phyloP scores from a whole-genome alignment of 371 early-diverging fungal species.

The Gilbertella persicaria region DNA sequence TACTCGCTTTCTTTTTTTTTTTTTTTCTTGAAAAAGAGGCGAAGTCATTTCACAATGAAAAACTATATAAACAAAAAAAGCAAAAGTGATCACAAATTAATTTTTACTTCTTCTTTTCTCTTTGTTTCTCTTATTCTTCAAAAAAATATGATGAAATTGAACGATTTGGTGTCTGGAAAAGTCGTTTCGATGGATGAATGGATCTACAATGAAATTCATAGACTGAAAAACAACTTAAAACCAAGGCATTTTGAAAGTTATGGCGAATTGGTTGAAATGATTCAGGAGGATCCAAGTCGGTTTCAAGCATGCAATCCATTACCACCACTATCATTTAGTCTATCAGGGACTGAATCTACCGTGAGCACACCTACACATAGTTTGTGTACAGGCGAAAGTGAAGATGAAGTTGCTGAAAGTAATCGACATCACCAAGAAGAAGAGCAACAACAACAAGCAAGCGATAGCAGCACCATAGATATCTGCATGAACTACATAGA shows the following conservation, averaged over 20 bases:
- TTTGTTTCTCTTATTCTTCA: not conserved
- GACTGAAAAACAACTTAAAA: constrained; percentile 26
- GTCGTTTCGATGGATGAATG: constrained; percentile 30
- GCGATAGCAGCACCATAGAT: constrained; percentile 2
- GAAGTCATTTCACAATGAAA: not conserved
- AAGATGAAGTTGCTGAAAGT: too few relatives aligned
- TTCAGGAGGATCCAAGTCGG: constrained; percentile 28
- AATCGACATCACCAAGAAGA: too few relatives aligned
- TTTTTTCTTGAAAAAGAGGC: not conserved
- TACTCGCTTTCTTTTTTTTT: not conserved
- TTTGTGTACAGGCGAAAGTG: not conserved
- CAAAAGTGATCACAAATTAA: not conserved
- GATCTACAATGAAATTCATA: constrained; percentile 34
- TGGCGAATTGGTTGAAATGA: constrained; percentile 29
- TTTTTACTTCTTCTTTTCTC: constrained; percentile 1
- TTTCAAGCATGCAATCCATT: constrained; percentile 10
- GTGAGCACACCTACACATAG: not conserved
- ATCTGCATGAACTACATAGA: constrained; percentile 8
- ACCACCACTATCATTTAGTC: not conserved
- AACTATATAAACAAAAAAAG: not conserved
- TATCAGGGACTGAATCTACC: not conserved
- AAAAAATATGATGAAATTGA: constrained; percentile 8
- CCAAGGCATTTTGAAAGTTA: constrained; percentile 40
- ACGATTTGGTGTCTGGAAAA: constrained; percentile 18
- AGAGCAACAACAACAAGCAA: too few relatives aligned